Evolutionary conservation across 768 basidiomycete species (phyloP), one percentile per base, ranked within the genome.

Genomic region (Russula sp.): DNA sequence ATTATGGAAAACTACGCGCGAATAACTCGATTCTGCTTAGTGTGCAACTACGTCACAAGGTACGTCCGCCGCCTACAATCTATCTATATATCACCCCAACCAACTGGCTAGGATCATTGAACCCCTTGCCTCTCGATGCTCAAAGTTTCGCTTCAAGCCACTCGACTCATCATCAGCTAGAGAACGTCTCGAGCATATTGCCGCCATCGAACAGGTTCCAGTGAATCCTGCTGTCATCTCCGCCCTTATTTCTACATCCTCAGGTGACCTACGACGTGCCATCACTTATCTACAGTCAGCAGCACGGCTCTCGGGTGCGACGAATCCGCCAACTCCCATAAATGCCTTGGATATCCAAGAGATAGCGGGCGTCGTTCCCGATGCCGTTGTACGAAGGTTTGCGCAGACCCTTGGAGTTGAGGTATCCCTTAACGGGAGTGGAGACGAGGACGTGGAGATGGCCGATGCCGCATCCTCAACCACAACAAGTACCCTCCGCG

Each of bases 21-120:
- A 61, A 98, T 98, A 73, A 99, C 97, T 36, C 83, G 97, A 5
- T 99, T 99, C 77, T 99, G 97, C 75, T 80, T 99, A 24, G 93
- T 98, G 20, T 99, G 97, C 79, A 99, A 99, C 79, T 99, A 98
- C 75, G 97, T 99, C 52, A 99, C 97, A 5, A 84, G 97, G 96
- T 94, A 38, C 61, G 83, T 70, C 14, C 3, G 28, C 62, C 2
- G 53, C 26, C 58, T 54, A 26, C 24, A 48, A 24, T 53, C 40
- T 42, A 28, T 11, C 24, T 50, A 48, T 22, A 48, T 48, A 48
- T 52, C 38, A 48, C 22, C 42, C 46, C n/a, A 8, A 50, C 68
- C 0, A 14, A 16, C 34, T 13, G 32, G 10, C 22, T 22, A 99
- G 96, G 69, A 99, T 99, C 65, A 99, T 99, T 61, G 97, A 99